Percentiles rank a stretch among this genome's conserved stretches.
These are phyloP conservation scores for Amphibolis antarctica DNA, from an alignment of 106 monocot species.

Conservation along the genomic window DNA sequence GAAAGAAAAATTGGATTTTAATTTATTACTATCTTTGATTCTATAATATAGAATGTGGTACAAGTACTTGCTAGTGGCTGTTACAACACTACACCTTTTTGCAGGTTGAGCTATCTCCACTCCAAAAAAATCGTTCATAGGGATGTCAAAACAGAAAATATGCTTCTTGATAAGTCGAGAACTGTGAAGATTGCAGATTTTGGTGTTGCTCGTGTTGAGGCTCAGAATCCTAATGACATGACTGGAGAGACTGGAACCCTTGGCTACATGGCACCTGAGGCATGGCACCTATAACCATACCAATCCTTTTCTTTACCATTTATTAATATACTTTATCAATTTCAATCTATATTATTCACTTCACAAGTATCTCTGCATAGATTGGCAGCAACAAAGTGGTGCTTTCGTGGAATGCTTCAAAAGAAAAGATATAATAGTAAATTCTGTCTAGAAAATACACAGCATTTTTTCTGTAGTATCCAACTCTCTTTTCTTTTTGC, in stretches of 20 bases:
- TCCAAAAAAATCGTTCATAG: conserved; percentile 49
- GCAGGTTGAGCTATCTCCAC: conserved; percentile 47
- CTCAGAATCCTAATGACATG: conserved; percentile 47
- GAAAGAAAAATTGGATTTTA: not conserved
- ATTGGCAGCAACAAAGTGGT: no score
- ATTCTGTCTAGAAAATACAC: no score
- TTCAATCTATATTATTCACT: no score
- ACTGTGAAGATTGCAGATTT: conserved; percentile 47
- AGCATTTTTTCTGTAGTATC: no score
- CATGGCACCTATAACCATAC: not conserved
- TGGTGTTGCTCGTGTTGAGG: conserved; percentile 48
- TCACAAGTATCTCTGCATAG: no score
- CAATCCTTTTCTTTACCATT: not conserved
- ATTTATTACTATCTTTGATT: not conserved
- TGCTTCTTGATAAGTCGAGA: conserved; percentile 41
- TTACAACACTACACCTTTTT: not conserved
- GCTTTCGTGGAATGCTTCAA: no score
- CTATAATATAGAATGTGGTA: no score
- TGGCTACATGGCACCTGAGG: conserved; percentile 61
- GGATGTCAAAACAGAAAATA: conserved; percentile 58
- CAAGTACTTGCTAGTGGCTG: not conserved
- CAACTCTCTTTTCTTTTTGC: no score
- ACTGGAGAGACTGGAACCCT: conserved; percentile 51
- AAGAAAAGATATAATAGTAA: no score
- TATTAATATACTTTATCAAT: no score